phyloP scores from a whole-genome alignment of 768 basidiomycete genomes.

The Saitozyma podzolica region DNA sequence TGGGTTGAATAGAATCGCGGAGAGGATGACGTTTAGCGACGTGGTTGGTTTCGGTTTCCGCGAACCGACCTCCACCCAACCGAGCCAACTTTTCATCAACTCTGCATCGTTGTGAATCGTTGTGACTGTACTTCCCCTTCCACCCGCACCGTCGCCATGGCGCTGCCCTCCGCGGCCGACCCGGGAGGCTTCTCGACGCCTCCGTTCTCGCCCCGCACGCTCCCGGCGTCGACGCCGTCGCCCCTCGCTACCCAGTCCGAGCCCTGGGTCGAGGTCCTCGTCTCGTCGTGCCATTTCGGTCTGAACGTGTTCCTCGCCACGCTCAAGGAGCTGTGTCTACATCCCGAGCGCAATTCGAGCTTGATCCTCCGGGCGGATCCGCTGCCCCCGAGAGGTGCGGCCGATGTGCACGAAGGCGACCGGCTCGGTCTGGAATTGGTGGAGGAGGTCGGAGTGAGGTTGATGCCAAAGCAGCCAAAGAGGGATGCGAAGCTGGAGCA shows the following conservation, averaged over 20 bases:
- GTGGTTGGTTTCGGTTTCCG: too few relatives aligned
- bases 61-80: too few relatives aligned
- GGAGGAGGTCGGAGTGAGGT: slow-evolving; percentile 64
- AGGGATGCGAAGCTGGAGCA: slow-evolving; percentile 75
- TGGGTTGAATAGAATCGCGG: too few relatives aligned
- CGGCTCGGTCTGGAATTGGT: slow-evolving; percentile 53
- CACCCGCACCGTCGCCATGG: not conserved
- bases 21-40: too few relatives aligned
- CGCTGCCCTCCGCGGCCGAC: not conserved
- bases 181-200: not conserved
- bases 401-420: not conserved
- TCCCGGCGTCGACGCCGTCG: not conserved
- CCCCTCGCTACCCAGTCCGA: not conserved
- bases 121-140: too few relatives aligned
- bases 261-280: slow-evolving; percentile 11
- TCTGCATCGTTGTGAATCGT: too few relatives aligned
- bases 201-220: slow-evolving; percentile 5
- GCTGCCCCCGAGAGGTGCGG: slow-evolving; percentile 45
- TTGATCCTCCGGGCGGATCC: slow-evolving; percentile 81
- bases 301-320: slow-evolving; percentile 63
- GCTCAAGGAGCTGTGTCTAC: slow-evolving; percentile 70
- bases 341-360: slow-evolving; percentile 91
- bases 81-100: too few relatives aligned
- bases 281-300: slow-evolving; percentile 29
- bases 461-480: slow-evolving; percentile 75